A percentile compares a stretch with the other conserved stretches of the same genome.
phyloP scores from a whole-genome alignment of 441 rosid genomes.

The Breynia disticha region DNA sequence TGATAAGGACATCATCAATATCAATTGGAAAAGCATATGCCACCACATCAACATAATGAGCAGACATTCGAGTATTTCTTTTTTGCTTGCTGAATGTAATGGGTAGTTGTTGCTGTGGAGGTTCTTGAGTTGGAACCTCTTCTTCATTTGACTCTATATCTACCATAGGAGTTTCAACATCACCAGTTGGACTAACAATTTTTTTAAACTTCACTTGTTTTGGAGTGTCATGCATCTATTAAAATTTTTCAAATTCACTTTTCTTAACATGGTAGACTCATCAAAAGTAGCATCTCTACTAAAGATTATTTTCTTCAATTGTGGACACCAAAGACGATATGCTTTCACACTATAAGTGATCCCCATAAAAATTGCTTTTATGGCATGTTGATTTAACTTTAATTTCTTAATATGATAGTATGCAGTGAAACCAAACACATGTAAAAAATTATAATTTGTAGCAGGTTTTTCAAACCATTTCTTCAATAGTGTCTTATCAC shows the following conservation, averaged over 20 bases:
- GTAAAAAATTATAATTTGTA: background rate
- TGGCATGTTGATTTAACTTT: background rate
- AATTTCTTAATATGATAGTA: constrained; percentile 3
- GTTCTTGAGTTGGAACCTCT: too few relatives aligned
- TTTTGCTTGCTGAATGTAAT: background rate
- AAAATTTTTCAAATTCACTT: background rate
- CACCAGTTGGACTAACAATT: background rate
- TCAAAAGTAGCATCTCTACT: too few relatives aligned
- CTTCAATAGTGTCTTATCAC: background rate
- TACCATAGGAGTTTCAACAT: background rate
- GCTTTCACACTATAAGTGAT: too few relatives aligned
- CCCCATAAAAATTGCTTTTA: constrained; percentile 1
- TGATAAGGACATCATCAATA: background rate
- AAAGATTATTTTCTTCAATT: too few relatives aligned
- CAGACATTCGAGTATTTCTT: background rate
- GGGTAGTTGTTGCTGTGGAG: too few relatives aligned
- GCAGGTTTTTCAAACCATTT: too few relatives aligned
- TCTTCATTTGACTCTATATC: too few relatives aligned
- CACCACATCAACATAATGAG: background rate
- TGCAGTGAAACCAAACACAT: too few relatives aligned
- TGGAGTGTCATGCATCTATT: background rate
- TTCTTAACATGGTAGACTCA: too few relatives aligned
- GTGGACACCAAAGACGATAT: too few relatives aligned
- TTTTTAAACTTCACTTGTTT: background rate
- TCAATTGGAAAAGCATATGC: background rate